These are phyloP conservation scores for Adenanthera pavonina DNA, from an alignment of 306 rosid genomes.

Conservation along the genomic window DNA sequence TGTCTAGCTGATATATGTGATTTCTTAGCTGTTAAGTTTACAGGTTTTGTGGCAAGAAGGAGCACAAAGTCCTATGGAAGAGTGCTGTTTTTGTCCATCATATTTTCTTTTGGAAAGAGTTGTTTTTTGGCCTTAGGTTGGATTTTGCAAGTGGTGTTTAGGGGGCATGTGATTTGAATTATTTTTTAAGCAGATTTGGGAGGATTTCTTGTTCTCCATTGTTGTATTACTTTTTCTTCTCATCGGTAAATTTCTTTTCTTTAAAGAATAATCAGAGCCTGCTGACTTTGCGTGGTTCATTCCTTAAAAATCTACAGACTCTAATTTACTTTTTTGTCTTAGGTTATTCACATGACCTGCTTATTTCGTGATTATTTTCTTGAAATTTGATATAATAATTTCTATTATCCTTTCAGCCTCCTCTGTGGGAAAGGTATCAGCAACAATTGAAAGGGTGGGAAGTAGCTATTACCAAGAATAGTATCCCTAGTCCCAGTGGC, in stretches of 20 bases:
- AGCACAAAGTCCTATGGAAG: neutral
- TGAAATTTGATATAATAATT: neutral
- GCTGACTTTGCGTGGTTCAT: neutral
- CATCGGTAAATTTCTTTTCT: neutral
- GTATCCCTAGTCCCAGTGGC: slow-evolving; percentile 51
- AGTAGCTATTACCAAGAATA: slow-evolving; percentile 54
- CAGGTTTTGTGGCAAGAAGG: neutral
- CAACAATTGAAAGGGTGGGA: slow-evolving; percentile 78
- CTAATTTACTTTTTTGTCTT: neutral
- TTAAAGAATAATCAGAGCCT: too few relatives aligned
- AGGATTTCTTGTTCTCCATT: neutral
- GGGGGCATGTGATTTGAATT: neutral
- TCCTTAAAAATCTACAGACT: neutral
- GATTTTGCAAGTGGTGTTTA: neutral
- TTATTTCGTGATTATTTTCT: neutral
- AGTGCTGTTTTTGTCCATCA: neutral
- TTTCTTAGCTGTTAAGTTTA: neutral
- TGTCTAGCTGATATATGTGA: neutral
- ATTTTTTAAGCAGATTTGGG: neutral
- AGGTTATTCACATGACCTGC: slow-evolving; percentile 1
- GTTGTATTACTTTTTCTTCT: neutral
- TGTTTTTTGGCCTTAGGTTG: neutral
- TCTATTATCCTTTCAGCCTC: slow-evolving; percentile 57
- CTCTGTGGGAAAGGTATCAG: slow-evolving; percentile 73
- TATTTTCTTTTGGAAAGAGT: neutral